Evolutionary conservation across 257 asterid species (phyloP).

Genomic region (Nicotiana undulata): DNA sequence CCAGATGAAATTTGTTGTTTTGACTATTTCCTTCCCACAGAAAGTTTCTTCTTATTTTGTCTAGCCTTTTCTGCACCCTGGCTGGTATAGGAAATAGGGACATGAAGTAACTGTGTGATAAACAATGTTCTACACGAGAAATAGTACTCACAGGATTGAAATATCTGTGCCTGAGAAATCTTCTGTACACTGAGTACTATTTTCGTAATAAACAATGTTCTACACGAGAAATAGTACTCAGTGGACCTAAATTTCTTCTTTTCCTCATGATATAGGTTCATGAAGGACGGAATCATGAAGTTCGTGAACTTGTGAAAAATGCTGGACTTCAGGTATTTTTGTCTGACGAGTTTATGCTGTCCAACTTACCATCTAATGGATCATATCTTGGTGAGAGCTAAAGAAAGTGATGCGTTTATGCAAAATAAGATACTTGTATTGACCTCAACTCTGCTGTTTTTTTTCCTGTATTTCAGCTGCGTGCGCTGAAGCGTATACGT

Average conservation of each 20-base stretch:
- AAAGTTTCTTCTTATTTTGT: no score
- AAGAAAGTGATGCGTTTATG: neutral
- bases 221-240: neutral
- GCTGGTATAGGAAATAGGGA: no score
- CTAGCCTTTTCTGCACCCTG: no score
- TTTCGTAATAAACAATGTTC: no score
- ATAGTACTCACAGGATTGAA: no score
- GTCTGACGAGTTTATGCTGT: neutral
- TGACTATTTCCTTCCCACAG: no score
- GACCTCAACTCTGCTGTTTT: slow-evolving; percentile 2
- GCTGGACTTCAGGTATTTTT: slow-evolving; percentile 94
- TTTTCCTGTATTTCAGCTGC: slow-evolving; percentile 45
- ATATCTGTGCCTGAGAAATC: no score
- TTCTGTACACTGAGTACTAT: no score
- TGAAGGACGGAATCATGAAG: slow-evolving; percentile 98
- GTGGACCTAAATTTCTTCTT: neutral
- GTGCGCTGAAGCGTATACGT: slow-evolving; percentile 83
- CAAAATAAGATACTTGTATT: neutral
- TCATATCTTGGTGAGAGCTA: neutral
- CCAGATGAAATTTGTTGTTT: no score
- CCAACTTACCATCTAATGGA: neutral
- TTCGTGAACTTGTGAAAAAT: slow-evolving; percentile 89
- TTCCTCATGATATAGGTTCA: slow-evolving; percentile 56
- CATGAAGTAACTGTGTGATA: no score
- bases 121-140: no score